Conservation (phyloP, 192 early-diverging fungal species). For the Ambispora gerdemannii region DNA sequence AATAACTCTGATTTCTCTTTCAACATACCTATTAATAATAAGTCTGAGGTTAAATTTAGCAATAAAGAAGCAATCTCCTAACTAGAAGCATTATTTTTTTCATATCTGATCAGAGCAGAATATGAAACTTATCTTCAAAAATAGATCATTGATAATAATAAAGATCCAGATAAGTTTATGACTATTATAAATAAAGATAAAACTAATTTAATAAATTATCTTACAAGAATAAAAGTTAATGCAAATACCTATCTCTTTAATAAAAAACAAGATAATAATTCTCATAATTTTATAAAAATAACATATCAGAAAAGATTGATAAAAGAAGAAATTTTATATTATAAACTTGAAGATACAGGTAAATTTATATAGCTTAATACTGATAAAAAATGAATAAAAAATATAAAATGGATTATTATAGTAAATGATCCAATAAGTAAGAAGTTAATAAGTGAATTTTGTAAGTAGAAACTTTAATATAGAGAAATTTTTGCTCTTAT, state of each 20-base stretch:
- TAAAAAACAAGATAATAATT: background rate
- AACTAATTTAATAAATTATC: no score
- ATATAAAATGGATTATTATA: conserved; percentile 9
- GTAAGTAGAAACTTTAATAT: background rate
- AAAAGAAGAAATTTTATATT: conserved; percentile 9
- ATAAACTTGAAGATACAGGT: background rate
- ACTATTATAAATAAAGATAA: no score
- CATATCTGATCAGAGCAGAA: no score
- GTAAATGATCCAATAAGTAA: conserved; percentile 2
- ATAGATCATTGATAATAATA: no score
- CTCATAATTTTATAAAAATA: background rate
- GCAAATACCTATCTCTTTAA: background rate
- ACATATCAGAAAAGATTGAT: conserved; percentile 2
- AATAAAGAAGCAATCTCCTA: conserved; percentile 1
- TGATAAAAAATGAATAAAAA: conserved; percentile 19
- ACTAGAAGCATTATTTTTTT: conserved; percentile 3
- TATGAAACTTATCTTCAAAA: no score
- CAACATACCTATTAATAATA: conserved; percentile 8
- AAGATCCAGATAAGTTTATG: no score
- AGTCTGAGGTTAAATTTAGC: background rate
- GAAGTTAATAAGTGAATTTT: background rate
- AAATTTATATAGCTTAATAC: conserved; percentile 2
- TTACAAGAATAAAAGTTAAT: no score
- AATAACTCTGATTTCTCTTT: background rate
- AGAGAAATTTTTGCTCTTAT: no score